Evolutionary conservation across 1,284 basidiomycete species (phyloP).

Genomic region (Ceraceosorus guamensis): DNA sequence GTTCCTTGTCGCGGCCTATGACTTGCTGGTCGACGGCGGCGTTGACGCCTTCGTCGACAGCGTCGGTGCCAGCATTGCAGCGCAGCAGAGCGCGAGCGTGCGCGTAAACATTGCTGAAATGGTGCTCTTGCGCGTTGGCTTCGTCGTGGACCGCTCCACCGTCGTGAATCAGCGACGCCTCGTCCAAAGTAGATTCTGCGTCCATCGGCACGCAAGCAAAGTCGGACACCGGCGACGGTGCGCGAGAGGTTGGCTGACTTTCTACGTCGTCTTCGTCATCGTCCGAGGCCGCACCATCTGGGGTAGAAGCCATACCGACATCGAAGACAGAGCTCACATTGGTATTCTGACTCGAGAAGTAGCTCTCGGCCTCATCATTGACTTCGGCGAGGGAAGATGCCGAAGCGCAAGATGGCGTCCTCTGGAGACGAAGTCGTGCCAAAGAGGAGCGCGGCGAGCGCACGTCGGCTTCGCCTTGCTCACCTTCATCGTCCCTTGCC

Average conservation of each 20-base stretch:
- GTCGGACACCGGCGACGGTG: too few relatives aligned
- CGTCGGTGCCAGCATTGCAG: constrained; percentile 21
- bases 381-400: constrained; percentile 8
- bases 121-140: background rate
- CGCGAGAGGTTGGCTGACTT: too few relatives aligned
- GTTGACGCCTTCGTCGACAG: constrained; percentile 6
- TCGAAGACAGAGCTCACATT: constrained; percentile 24
- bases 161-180: too few relatives aligned
- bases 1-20: constrained; percentile 44
- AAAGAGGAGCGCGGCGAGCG: background rate
- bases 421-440: constrained; percentile 7
- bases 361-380: constrained; percentile 18
- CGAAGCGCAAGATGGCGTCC: constrained; percentile 12
- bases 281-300: background rate
- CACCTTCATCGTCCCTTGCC: background rate
- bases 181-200: too few relatives aligned
- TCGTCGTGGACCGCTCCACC: too few relatives aligned
- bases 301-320: too few relatives aligned
- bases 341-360: constrained; percentile 27
- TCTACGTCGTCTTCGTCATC: constrained; percentile 11
- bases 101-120: constrained; percentile 46
- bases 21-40: constrained; percentile 29
- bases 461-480: background rate
- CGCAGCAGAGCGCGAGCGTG: constrained; percentile 47
- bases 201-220: too few relatives aligned